Percentiles rank a stretch among this genome's conserved stretches.
phyloP scores from a whole-genome alignment of 2,329 filamentous ascomycete species.

The Aspergillus tubingensis region DNA sequence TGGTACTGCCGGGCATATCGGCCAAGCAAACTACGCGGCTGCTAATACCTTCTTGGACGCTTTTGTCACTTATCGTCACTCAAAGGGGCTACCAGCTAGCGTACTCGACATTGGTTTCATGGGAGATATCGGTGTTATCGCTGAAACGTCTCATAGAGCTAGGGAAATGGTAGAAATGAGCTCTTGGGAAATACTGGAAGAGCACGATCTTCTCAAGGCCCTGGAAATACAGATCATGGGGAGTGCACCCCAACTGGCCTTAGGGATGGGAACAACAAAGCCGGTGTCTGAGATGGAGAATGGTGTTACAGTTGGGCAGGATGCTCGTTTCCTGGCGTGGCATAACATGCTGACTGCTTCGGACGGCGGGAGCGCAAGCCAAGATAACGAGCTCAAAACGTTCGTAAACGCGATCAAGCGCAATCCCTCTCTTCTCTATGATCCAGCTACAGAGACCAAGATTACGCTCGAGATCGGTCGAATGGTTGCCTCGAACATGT shows the following conservation, averaged over 20 bases:
- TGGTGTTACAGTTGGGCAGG: too few relatives aligned
- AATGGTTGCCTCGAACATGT: conserved; percentile 14
- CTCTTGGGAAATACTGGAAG: neutral
- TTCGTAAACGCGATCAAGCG: conserved; percentile 1
- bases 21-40: conserved; percentile 46
- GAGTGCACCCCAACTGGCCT: too few relatives aligned
- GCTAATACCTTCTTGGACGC: conserved; percentile 37
- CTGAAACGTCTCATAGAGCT: neutral
- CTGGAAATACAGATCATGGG: neutral
- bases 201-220: neutral
- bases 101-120: conserved; percentile 31
- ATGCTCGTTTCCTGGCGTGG: too few relatives aligned
- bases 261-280: too few relatives aligned
- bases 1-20: conserved; percentile 35
- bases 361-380: too few relatives aligned
- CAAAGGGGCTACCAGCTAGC: conserved; percentile 22
- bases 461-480: conserved; percentile 15
- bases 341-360: too few relatives aligned
- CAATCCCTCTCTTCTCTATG: conserved; percentile 11
- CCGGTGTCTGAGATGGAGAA: too few relatives aligned
- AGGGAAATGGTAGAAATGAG: too few relatives aligned
- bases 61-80: conserved; percentile 28
- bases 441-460: conserved; percentile 8
- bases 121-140: conserved; percentile 27
- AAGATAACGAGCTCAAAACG: neutral